Evolutionary conservation across 345 rosid genomes (phyloP).

Genomic region (Eucalyptus virginea): DNA sequence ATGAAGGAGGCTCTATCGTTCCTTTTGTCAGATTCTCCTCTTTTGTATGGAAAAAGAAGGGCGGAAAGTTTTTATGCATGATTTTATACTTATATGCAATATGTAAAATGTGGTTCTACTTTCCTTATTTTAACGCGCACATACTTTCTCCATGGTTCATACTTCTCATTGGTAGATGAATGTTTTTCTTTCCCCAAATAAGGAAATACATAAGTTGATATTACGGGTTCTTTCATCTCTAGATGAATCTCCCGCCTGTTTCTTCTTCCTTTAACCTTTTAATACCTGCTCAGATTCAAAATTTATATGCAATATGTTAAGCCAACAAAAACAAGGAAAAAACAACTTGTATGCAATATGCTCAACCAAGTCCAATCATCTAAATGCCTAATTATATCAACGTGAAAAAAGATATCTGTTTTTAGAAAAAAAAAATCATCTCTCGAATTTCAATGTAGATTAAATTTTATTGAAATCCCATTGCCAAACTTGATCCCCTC

Average conservation of each 20-base stretch:
- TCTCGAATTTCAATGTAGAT: neutral
- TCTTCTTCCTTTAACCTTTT: no score
- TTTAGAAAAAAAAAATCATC: neutral
- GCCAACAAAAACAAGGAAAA: neutral
- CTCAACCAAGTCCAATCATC: neutral
- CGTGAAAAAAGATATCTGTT: neutral
- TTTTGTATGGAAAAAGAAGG: neutral
- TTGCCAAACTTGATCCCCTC: neutral
- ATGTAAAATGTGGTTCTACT: rapidly evolving
- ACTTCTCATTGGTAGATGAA: no score
- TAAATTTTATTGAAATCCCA: neutral
- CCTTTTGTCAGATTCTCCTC: neutral
- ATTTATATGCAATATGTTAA: neutral
- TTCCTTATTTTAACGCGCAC: rapidly evolving
- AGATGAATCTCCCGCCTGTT: no score
- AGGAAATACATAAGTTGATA: rapidly evolving
- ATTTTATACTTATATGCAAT: neutral
- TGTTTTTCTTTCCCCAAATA: no score
- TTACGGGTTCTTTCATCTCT: no score
- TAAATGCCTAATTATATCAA: neutral
- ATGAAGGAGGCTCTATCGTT: neutral
- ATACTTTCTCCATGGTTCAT: rapidly evolving
- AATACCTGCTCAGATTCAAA: no score
- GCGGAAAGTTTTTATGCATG: neutral
- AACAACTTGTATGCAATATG: neutral